Base-by-base conservation (phyloP, 129 eudicot genomes). In the Deinandra increscens region DNA sequence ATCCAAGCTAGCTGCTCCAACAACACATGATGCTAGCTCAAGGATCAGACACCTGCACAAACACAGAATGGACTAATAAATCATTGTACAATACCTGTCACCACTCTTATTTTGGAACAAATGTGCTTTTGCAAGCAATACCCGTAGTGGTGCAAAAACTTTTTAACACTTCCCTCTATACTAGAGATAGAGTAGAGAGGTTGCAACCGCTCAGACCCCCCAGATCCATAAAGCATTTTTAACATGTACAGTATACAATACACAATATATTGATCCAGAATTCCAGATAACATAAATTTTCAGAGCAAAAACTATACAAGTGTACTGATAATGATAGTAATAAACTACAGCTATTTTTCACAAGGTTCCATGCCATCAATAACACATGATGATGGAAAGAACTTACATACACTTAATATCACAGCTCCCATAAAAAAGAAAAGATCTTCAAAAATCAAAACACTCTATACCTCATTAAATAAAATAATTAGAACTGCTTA, bases 21-120 rank as follows among this genome's bases (percentile, higher is more conserved):
- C 84, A 66, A 90, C 19, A 67, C 81, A 85, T 54, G 90, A 85
- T 63, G 93, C 91, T 43, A 94, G 82, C 69, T 85, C 93, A 74
- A 94, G 81, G 38, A 85, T 76, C 71, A 78, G 50, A 71, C 80
- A 81, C 90, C 91, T 94, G 78, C 19, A 64, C 26, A 23, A 42
- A 55, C 37, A 22, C 44, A 69, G 63, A 20, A 46, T 20, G 14
- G 19, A 64, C 11, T 31, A 55, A 70, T 49, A 64, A 1, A n/a
- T 56, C 26, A 59, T 26, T n/a, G 19, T 13, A 38, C 38, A 22
- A 53, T 37, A 53, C 38, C 39, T 2, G 42, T 23, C 29, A 66
- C 26, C 29, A 26, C 74, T 39, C 59, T 60, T 44, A 39, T 29
- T 38, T 69, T 54, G 36, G 9, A n/a, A 69, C n/a, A 38, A 26